Base-by-base conservation (phyloP, 2,329 filamentous ascomycete species). In the Aspergillus tamarii region DNA sequence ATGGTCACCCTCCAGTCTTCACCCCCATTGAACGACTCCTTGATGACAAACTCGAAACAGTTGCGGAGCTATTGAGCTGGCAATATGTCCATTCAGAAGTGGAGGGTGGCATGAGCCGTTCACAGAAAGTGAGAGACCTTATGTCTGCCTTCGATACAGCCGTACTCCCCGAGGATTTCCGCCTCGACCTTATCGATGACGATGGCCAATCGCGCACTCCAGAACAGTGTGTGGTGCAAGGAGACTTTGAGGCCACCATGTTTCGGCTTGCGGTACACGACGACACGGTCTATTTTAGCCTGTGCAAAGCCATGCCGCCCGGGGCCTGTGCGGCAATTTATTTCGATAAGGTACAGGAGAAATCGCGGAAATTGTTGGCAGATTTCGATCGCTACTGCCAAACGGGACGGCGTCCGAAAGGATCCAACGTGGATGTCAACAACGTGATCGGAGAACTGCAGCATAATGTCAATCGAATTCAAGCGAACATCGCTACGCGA, bases 211-310 rank as follows among this genome's bases (percentile, higher is more conserved):
- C 69, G 12, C 74, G 74, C 53, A 77, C 76, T 6, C 72, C 76
- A 14, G 78, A 80, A 55, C 75, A 81, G 57, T 81, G 80, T 64
- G 78, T 81, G 19, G 77, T 82, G 19, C 80, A 79, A 62, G 78
- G 77, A 2, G 80, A 82, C 63, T 74, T 83, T 14, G 76, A 78
- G 59, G 79, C 78, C 19, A 83, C 81, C 2, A 73, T 82, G 63
- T 81, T 83, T 67, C 75, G 79, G 28, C 76, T 82, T 6, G 80
- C 80, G 5, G 75, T 81, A 16, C 77, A 81, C 64, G 80, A 83
- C 60, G 76, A 80, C 46, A 72, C 72, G n/a, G 74, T 81, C 30
- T 83, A 76, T 65, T 69, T 70, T 21, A 76, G 76, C 56, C 73
- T 83, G 21, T 78, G 77, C 64, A 79, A 78, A 59, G 76, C 77